Evolutionary conservation across 495 filamentous ascomycete species (phyloP), one percentile per base, ranked within the genome.

Genomic region (Hyaloscypha variabilis): DNA sequence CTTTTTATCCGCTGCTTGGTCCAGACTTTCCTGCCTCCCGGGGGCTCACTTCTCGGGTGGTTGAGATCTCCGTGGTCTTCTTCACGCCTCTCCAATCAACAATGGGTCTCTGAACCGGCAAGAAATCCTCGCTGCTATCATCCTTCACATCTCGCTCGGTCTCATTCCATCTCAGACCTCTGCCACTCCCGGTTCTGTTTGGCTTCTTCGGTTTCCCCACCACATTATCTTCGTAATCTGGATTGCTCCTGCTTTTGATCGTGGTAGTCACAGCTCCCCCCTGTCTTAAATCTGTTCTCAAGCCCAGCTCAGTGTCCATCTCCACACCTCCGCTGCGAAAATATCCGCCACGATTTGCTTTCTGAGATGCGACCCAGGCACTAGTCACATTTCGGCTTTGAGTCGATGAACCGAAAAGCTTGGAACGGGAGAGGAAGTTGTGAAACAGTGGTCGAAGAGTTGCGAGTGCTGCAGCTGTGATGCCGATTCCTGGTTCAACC

Each of bases 381-480:
- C 51, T 49, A 6, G 17, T 28, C 10, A 19, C 34, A 14, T 8
- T 25, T 6, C 17, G 11, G 11, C 30, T 31, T 23, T 21, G 21
- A 23, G 26, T 54, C 3, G 61, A 64, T 58, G 58, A 64, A 10
- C 66, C 61, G 23, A 42, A 54, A 10, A 68, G 66, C 21, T 50
- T 56, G 24, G 61, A 60, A 23, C 66, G 66, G 5, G 60, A 60
- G 50, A 68, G 49, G 62, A 64, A 68, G 26, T 14, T 57, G 10
- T 24, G 24, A 19, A 86, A 74, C 5, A 81, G 70, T 3, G 79
- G 78, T 0, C 75, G 74, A 1, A 81, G 65, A 4, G 77, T 81
- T 11, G 78, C 79, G 23, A 77, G 60, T 28, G 74, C 74, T 4
- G 77, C 74, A 1, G 78, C 77, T 19, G 70, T 70, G 1, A 81